Conservation (phyloP, 75 land plant genomes). For the Ceratopteris richardii region DNA sequence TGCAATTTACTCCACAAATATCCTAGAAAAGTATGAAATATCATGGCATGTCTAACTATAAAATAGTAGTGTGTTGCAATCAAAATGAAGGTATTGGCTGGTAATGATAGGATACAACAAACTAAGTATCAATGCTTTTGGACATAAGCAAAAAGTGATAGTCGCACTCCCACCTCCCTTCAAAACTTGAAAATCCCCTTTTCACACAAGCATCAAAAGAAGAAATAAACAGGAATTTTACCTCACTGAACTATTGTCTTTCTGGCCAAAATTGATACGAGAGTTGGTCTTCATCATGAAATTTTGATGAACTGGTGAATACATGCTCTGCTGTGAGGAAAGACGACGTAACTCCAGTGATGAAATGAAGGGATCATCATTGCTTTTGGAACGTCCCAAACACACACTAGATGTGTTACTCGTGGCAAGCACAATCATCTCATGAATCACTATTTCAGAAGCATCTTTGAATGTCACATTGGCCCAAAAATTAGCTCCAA, state of each 20-base stretch:
- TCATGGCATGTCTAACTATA: too few species aligned
- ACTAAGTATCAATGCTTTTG: too few species aligned
- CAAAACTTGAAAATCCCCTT: too few species aligned
- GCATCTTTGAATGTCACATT: background rate
- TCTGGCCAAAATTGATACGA: slow-evolving; percentile 2
- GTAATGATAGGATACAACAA: too few species aligned
- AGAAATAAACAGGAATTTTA: background rate
- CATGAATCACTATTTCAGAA: background rate
- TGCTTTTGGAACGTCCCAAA: background rate
- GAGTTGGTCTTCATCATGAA: background rate
- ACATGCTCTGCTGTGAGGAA: background rate
- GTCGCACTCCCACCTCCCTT: too few species aligned
- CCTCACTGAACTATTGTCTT: background rate
- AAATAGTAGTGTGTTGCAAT: too few species aligned
- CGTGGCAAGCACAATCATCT: background rate
- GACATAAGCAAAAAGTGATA: too few species aligned
- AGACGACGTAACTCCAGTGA: background rate
- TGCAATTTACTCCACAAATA: too few species aligned
- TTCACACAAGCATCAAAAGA: too few species aligned
- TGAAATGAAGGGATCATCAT: background rate
- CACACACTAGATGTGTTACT: background rate
- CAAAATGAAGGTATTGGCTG: too few species aligned
- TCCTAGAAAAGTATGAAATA: too few species aligned
- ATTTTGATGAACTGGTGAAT: background rate
- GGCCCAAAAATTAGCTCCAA: background rate